Conservation (phyloP, 768 basidiomycete species). For the Fomitopsis pulvina region DNA sequence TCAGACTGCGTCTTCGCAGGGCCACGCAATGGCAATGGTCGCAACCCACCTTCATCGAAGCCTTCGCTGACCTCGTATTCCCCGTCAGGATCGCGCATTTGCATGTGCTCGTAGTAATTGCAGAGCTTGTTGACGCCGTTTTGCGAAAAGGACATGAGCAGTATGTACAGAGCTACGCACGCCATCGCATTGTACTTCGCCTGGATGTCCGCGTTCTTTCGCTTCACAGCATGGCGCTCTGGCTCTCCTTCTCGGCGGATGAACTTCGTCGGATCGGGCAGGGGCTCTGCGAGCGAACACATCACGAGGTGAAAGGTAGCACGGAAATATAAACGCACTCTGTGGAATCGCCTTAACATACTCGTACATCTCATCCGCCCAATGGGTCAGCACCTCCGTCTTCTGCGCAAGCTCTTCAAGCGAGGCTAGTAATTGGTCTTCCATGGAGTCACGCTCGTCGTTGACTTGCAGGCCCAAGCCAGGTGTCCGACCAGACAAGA, state of each 20-base stretch:
- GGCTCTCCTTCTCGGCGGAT: slow-evolving; percentile 61
- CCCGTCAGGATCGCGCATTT: slow-evolving; percentile 72
- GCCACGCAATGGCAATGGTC: neutral
- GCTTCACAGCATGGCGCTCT: slow-evolving; percentile 58
- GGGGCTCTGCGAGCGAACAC: slow-evolving; percentile 48
- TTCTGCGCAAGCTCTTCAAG: slow-evolving; percentile 94
- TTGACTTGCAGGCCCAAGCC: slow-evolving; percentile 27
- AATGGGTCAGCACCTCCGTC: slow-evolving; percentile 87
- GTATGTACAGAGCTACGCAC: slow-evolving; percentile 84
- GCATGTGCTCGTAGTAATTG: slow-evolving; percentile 74
- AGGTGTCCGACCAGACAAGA: slow-evolving; percentile 30
- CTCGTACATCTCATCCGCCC: slow-evolving; percentile 94
- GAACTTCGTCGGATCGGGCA: slow-evolving; percentile 77
- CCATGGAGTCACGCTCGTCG: slow-evolving; percentile 56
- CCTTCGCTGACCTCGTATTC: slow-evolving; percentile 73
- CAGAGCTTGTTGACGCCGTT: slow-evolving; percentile 84
- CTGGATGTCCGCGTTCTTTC: slow-evolving; percentile 71
- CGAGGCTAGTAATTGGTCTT: slow-evolving; percentile 72
- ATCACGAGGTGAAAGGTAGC: slow-evolving; percentile 1
- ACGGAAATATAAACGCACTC: slow-evolving; percentile 52
- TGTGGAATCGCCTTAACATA: slow-evolving; percentile 80
- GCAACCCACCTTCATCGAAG: slow-evolving; percentile 63
- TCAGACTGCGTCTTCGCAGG: slow-evolving; percentile 5
- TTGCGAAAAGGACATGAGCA: slow-evolving; percentile 87
- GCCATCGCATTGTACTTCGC: slow-evolving; percentile 82